Percentiles rank a stretch among this genome's conserved stretches.
Conservation (phyloP, 2,329 filamentous ascomycete species). For the Cercospora berteroae region DNA sequence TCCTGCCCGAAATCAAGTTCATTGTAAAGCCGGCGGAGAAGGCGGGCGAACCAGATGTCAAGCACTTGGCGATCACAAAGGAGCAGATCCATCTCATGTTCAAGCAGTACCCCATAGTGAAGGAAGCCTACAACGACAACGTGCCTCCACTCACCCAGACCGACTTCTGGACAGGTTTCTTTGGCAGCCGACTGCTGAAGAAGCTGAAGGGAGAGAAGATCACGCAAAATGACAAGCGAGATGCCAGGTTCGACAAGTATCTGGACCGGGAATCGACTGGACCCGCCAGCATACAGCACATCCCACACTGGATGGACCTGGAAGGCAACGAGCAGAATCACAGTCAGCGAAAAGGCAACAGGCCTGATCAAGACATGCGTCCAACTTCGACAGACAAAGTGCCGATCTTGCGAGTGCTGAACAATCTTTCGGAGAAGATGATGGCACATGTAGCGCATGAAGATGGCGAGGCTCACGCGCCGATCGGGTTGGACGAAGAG, state of each 20-base stretch:
- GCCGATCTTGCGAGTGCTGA: conserved; percentile 84
- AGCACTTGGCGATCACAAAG: conserved; percentile 79
- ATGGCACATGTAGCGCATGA: conserved; percentile 81
- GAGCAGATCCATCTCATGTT: conserved; percentile 94
- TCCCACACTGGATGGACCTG: conserved; percentile 88
- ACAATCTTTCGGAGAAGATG: conserved; percentile 88
- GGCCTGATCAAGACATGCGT: conserved; percentile 86
- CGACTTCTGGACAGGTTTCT: conserved; percentile 93
- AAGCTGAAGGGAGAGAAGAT: conserved; percentile 88
- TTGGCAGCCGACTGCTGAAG: conserved; percentile 85
- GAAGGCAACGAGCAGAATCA: conserved; percentile 95
- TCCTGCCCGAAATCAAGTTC: conserved; percentile 78
- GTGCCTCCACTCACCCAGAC: conserved; percentile 66
- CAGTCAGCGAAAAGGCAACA: conserved; percentile 81
- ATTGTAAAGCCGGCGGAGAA: conserved; percentile 33
- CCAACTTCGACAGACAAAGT: conserved; percentile 71
- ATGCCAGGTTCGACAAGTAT: conserved; percentile 82
- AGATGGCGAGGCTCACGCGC: conserved; percentile 65
- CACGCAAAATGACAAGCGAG: conserved; percentile 70
- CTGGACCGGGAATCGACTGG: conserved; percentile 63
- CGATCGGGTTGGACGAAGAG: conserved; percentile 67
- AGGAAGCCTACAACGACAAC: conserved; percentile 87
- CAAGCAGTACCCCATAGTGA: conserved; percentile 85
- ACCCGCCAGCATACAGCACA: conserved; percentile 56
- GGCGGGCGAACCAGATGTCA: conserved; percentile 64